Evolutionary conservation across 2,329 filamentous ascomycete species (phyloP).

Genomic region (Colletotrichum destructivum): DNA sequence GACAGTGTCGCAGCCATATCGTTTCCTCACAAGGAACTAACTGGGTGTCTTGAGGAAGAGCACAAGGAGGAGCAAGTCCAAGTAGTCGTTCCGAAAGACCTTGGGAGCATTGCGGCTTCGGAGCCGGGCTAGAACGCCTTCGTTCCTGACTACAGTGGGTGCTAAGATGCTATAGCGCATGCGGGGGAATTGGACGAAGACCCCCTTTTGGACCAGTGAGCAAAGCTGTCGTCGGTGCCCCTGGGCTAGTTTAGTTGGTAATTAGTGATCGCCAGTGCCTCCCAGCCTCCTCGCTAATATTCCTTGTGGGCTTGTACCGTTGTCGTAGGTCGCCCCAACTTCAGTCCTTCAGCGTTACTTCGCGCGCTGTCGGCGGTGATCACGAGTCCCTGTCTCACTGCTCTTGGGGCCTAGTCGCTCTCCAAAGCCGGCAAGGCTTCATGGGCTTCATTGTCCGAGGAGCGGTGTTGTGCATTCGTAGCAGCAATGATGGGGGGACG

Average conservation of each 20-base stretch:
- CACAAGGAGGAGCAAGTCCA: not conserved
- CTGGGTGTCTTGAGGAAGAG: not conserved
- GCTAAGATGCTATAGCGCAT: not conserved
- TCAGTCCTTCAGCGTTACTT: constrained; percentile 14
- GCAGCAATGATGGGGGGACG: constrained; percentile 7
- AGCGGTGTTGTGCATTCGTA: not conserved
- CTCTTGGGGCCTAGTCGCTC: not conserved
- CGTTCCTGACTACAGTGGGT: constrained; percentile 31
- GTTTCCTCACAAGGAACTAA: not conserved
- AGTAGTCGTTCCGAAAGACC: not conserved
- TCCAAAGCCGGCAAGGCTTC: not conserved
- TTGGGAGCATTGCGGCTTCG: not conserved
- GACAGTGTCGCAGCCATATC: constrained; percentile 18
- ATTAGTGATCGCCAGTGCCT: constrained; percentile 17
- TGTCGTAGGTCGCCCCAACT: not conserved
- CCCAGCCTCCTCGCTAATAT: constrained; percentile 7
- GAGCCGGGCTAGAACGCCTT: constrained; percentile 24
- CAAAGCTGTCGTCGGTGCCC: constrained; percentile 3
- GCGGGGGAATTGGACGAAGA: constrained; percentile 3
- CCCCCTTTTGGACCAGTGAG: constrained; percentile 9
- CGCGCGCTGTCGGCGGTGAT: not conserved
- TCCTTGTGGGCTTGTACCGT: not conserved
- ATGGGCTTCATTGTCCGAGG: not conserved
- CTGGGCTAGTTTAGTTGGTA: not conserved
- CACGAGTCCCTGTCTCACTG: not conserved